phyloP scores from a whole-genome alignment of 2,329 filamentous ascomycete species.

The Trichoderma gracile region DNA sequence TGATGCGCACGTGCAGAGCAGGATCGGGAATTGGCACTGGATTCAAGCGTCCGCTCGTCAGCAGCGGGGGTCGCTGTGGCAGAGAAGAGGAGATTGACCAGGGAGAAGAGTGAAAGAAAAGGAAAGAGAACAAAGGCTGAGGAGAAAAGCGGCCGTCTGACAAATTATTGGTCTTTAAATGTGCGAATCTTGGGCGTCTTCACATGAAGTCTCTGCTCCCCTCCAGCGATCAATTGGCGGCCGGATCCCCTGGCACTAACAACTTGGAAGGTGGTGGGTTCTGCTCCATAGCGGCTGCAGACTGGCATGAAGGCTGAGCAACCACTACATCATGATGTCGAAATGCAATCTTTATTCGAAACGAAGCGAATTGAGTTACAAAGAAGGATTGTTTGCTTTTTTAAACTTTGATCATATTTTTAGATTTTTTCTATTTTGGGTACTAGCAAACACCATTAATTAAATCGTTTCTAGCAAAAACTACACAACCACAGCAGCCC shows the following conservation, averaged over 20 bases:
- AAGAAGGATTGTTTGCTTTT: background rate
- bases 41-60: background rate
- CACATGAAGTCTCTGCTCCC: conserved; percentile 5
- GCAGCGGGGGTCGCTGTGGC: background rate
- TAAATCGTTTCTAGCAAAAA: conserved; percentile 3
- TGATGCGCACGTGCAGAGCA: background rate
- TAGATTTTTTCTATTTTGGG: background rate
- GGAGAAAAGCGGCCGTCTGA: background rate
- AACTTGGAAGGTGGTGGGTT: no score
- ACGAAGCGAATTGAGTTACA: no score
- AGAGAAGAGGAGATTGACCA: background rate
- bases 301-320: no score
- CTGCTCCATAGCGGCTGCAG: no score
- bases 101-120: background rate
- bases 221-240: background rate
- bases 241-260: no score
- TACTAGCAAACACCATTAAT: conserved; percentile 11
- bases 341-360: no score
- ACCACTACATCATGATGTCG: no score
- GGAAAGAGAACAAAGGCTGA: background rate
- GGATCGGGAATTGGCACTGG: background rate
- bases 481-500: conserved; percentile 1
- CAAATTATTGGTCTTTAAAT: background rate
- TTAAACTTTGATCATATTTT: background rate
- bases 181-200: background rate